Base-by-base conservation (phyloP, 225 moss, liverwort and hornwort genomes). In the Straminergon stramineum region DNA sequence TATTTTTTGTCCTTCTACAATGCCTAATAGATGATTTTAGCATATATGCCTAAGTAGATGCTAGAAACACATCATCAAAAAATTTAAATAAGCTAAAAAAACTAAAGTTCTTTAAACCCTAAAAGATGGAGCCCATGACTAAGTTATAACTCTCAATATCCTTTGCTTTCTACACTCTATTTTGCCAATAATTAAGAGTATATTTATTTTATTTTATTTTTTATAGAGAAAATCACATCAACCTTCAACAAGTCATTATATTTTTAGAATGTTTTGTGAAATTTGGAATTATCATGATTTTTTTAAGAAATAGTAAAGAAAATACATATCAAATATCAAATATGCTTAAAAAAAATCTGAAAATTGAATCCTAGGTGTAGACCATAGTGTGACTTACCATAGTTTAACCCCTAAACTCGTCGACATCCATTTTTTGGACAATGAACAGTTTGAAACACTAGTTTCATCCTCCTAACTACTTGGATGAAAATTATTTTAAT, bases 101-200 rank as follows among this genome's bases (percentile, higher is more conserved):
- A 31, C 17, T 10, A 37, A 26, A 15, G 17, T 10, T 45, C 6
- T 28, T 30, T 31, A 2, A 63, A 30, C 1, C 30, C 3, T 75
- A 6, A 0, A 74, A 0, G 6, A 48, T 0, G 10, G 0, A 45
- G 30, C 4, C 30, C 0, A 48, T 30, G 4, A 75, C 3, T 75
- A 17, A 45, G 4, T 75, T 18, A 17, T 30, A 30, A 48, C 4
- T 8, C 0, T 55, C 35, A 77, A 9, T 23, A 37, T 55, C 15
- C 1, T 35, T 78, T 55, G 5, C 3, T 37, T 53, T 24, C 9
- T 23, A 37, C 23, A 37, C 5, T 37, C 37, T 55, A 35, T 55
- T 15, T 23, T 55, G 22, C 9, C 5, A 55, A 14, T 35, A 23
- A 15, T 37, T 15, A 37, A 35, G 15, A 78, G 5, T 35, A 13